phyloP scores from a whole-genome alignment of 306 rosid genomes.

The Hippophae gyantsensis region DNA sequence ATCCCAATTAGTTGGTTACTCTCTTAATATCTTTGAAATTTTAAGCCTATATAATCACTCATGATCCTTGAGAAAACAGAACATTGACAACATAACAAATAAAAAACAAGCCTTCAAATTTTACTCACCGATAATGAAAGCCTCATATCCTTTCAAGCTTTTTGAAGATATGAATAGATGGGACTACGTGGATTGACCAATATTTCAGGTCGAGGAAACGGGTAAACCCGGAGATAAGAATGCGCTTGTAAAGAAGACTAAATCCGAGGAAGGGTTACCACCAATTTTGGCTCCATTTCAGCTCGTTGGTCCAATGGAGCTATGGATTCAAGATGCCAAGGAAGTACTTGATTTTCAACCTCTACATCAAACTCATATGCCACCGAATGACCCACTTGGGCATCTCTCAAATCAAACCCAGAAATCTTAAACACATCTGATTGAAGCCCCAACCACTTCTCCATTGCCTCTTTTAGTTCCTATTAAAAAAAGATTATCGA shows the following conservation, averaged over 20 bases:
- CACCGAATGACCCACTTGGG: slow-evolving; percentile 74
- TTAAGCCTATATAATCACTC: no score
- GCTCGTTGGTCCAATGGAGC: slow-evolving; percentile 93
- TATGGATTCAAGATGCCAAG: slow-evolving; percentile 83
- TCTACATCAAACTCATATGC: slow-evolving; percentile 74
- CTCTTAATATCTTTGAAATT: no score
- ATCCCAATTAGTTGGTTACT: no score
- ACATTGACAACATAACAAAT: neutral
- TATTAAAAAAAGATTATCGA: slow-evolving; percentile 14
- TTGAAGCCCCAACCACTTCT: slow-evolving; percentile 63
- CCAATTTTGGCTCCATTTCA: slow-evolving; percentile 89
- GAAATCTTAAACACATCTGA: slow-evolving; percentile 54
- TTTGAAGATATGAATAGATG: slow-evolving; percentile 69
- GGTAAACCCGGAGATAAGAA: slow-evolving; percentile 19
- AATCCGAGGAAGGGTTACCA: slow-evolving; percentile 30
- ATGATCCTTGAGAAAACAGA: no score
- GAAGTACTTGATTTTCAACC: slow-evolving; percentile 59
- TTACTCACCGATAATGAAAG: slow-evolving; percentile 69
- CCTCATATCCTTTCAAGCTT: slow-evolving; percentile 67
- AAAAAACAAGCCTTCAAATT: neutral
- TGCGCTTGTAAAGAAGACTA: slow-evolving; percentile 37
- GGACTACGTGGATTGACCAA: slow-evolving; percentile 81
- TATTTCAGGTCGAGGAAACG: slow-evolving; percentile 52
- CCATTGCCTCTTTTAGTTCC: slow-evolving; percentile 79
- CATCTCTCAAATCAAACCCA: slow-evolving; percentile 74